Evolutionary conservation across 208 protist genomes (phyloP).

Genomic region (Acanthamoeba sp.): DNA sequence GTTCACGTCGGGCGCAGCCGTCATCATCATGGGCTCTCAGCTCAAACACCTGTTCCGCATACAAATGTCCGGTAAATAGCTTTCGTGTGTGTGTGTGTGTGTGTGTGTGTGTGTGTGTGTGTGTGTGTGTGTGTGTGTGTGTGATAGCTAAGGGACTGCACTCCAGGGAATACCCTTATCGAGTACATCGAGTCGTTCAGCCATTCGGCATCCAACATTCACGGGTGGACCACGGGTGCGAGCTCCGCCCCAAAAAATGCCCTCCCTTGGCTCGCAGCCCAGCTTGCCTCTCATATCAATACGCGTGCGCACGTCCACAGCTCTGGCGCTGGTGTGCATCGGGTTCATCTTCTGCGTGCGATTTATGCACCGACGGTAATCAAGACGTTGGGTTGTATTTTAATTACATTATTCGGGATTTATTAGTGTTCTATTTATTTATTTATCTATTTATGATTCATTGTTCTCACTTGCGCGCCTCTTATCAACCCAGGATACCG

Average conservation of each 20-base stretch:
- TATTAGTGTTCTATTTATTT: no score
- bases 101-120: no score
- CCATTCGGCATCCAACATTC: not conserved
- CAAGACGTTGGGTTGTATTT: not conserved
- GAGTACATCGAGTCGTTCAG: slow-evolving; percentile 31
- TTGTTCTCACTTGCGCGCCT: not conserved
- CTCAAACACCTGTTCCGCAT: slow-evolving; percentile 38
- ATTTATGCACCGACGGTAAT: not conserved
- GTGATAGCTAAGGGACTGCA: no score
- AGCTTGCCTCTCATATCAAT: no score
- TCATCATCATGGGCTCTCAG: slow-evolving; percentile 53
- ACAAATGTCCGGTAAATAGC: not conserved
- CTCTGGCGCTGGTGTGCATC: not conserved
- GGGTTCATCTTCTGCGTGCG: not conserved
- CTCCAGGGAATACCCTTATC: slow-evolving; percentile 35
- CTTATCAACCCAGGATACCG: not conserved
- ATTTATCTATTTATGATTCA: no score
- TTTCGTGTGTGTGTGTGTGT: no score
- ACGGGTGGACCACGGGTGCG: slow-evolving; percentile 36
- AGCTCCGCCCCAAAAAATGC: no score
- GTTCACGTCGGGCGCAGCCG: slow-evolving; percentile 33
- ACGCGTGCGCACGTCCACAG: no score
- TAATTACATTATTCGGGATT: not conserved
- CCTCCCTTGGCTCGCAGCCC: no score
- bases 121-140: no score